phyloP scores from a whole-genome alignment of 306 rosid species.

The Acmispon strigosus region DNA sequence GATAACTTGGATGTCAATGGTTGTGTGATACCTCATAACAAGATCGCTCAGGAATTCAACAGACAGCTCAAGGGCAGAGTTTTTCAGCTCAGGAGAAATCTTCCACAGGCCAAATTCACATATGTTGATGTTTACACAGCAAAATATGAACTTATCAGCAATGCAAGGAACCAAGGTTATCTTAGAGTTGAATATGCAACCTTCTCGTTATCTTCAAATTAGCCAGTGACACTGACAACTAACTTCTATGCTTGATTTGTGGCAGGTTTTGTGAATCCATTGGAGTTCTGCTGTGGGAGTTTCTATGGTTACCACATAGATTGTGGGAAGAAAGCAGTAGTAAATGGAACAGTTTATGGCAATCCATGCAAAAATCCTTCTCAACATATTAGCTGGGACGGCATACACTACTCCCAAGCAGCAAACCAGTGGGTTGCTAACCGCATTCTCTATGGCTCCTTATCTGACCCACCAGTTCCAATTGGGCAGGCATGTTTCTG shows the following conservation, averaged over 20 bases:
- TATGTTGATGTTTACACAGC: slow-evolving; percentile 64
- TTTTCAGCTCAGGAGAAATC: slow-evolving; percentile 29
- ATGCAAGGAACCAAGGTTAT: slow-evolving; percentile 51
- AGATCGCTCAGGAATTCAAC: slow-evolving; percentile 71
- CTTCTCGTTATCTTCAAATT: not conserved
- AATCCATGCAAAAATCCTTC: slow-evolving; percentile 68
- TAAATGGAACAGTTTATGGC: slow-evolving; percentile 74
- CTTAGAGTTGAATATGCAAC: not conserved
- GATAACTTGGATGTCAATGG: slow-evolving; percentile 54
- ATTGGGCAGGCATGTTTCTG: slow-evolving; percentile 48
- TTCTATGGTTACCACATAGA: slow-evolving; percentile 50
- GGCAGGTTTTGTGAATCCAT: slow-evolving; percentile 73
- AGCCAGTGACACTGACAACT: not conserved
- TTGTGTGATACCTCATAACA: slow-evolving; percentile 58
- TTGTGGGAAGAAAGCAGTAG: slow-evolving; percentile 55
- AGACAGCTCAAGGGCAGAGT: slow-evolving; percentile 52
- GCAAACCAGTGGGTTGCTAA: slow-evolving; percentile 58
- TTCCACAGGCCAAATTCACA: slow-evolving; percentile 51
- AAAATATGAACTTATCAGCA: slow-evolving; percentile 54
- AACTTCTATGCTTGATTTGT: slow-evolving; percentile 6
- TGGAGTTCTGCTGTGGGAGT: slow-evolving; percentile 86
- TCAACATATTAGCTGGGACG: slow-evolving; percentile 78
- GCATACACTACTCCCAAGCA: slow-evolving; percentile 80
- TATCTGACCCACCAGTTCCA: slow-evolving; percentile 68
- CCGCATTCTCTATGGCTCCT: slow-evolving; percentile 46